Evolutionary conservation across 495 filamentous ascomycete genomes (phyloP).

Genomic region (Talaromyces proteolyticus): DNA sequence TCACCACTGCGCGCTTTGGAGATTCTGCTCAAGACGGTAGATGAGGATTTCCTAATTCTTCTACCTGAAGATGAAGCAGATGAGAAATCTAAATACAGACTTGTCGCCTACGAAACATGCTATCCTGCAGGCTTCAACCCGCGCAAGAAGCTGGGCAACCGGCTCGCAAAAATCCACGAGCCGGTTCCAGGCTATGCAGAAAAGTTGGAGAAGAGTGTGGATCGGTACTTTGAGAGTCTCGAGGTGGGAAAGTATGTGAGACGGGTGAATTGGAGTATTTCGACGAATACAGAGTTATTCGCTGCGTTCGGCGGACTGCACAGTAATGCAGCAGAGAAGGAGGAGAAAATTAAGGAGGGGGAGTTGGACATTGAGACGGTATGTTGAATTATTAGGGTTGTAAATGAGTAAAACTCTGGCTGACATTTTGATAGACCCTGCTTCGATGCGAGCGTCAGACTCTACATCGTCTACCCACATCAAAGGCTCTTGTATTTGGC

Average conservation of each 20-base stretch:
- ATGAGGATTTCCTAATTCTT: conserved; percentile 74
- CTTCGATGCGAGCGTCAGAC: conserved; percentile 74
- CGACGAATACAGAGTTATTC: conserved; percentile 51
- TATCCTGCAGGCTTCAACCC: conserved; percentile 71
- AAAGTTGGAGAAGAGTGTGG: conserved; percentile 71
- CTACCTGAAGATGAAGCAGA: conserved; percentile 34
- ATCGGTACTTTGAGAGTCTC: conserved; percentile 59
- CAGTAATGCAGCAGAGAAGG: conserved; percentile 41
- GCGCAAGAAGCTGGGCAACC: conserved; percentile 53
- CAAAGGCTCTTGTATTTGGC: conserved; percentile 62
- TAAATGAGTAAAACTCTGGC: too few species aligned
- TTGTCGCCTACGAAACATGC: conserved; percentile 63
- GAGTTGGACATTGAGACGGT: conserved; percentile 47
- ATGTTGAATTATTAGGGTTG: not conserved
- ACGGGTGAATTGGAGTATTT: conserved; percentile 57
- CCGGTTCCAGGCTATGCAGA: conserved; percentile 64
- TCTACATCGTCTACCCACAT: conserved; percentile 63
- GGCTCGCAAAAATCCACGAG: conserved; percentile 60
- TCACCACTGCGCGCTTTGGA: conserved; percentile 28
- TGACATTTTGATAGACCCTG: conserved; percentile 38
- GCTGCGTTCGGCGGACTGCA: conserved; percentile 35
- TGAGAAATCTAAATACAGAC: conserved; percentile 40
- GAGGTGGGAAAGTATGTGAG: conserved; percentile 33
- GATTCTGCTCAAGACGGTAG: conserved; percentile 53
- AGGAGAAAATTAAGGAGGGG: conserved; percentile 28